Evolutionary conservation across 768 basidiomycete genomes (phyloP), one percentile per base, ranked within the genome.

Genomic region (Coprinopsis cinerea): DNA sequence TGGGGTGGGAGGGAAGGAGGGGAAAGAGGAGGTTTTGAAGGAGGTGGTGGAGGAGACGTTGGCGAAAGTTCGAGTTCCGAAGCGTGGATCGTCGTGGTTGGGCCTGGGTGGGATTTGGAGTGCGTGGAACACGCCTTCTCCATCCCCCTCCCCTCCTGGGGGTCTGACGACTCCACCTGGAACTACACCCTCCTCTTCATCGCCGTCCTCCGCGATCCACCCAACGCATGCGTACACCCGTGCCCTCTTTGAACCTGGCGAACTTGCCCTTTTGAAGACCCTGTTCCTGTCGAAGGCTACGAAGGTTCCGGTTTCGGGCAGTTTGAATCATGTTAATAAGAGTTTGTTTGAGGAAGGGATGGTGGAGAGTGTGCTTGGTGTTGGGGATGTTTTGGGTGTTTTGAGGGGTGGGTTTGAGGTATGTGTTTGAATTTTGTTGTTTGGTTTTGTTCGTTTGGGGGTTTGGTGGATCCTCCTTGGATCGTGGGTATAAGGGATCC

Each of bases 181-280:
- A n/a, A n/a, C n/a, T n/a, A n/a, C n/a, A n/a, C n/a, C n/a, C n/a
- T n/a, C n/a, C n/a, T n/a, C n/a, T n/a, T n/a, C n/a, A 17, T 10
- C 11, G 9, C 7, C 7, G 9, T 18, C 10, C 17, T 10, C 11
- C 73, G 45, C 47, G 36, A 44, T 22, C 44, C 52, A 52, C 46
- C 48, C 48, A 47, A 28, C 36, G 28, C 53, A 55, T 35, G 53
- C 57, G 53, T 67, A 61, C 46, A 69, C 72, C 11, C 67, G 75
- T 9, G 69, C 75, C 9, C 65, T 64, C 53, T 77, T 78, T 47
- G 76, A 72, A 49, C 58, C 67, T 3, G 71, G 72, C 2, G 75
- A 79, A 60, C 28, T 45, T 6, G 44, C 27, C 4, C 4, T 45
- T 5, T 20, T 45, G 27, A 27, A 27, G 15, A 17, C 7, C 6